A percentile compares a stretch with the other conserved stretches of the same genome.
Evolutionary conservation across 2,329 filamentous ascomycete species (phyloP).

Genomic region (Aureobasidium sp.): DNA sequence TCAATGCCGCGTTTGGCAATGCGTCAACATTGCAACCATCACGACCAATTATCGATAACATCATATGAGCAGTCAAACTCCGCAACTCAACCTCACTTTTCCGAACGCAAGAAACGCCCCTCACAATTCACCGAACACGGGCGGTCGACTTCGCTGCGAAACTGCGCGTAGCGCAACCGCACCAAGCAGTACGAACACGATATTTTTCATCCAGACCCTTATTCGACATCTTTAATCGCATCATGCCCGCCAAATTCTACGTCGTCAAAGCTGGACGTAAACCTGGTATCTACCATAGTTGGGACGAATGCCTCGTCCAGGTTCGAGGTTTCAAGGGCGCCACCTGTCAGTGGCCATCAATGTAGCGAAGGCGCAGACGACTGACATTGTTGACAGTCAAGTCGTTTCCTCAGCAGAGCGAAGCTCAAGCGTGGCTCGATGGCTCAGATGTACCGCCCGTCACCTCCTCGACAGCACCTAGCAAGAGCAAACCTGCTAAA

Average conservation of each 20-base stretch:
- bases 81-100: background rate
- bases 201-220: background rate
- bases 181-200: background rate
- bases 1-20: conserved; percentile 13
- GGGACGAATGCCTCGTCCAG: conserved; percentile 56
- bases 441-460: conserved; percentile 32
- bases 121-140: conserved; percentile 1
- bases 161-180: background rate
- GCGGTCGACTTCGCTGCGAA: background rate
- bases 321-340: conserved; percentile 52
- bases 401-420: conserved; percentile 64
- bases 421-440: conserved; percentile 74
- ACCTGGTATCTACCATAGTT: conserved; percentile 58
- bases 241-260: conserved; percentile 50
- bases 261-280: conserved; percentile 54
- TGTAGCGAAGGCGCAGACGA: background rate
- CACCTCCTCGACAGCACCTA: conserved; percentile 25
- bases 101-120: background rate
- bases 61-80: no score
- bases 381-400: conserved; percentile 54
- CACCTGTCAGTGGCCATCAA: conserved; percentile 27
- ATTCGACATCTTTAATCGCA: conserved; percentile 37
- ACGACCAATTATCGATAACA: background rate
- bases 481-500: conserved; percentile 33
- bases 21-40: background rate